phyloP scores from a whole-genome alignment of 441 rosid species.

The Erodium chrysanthum region DNA sequence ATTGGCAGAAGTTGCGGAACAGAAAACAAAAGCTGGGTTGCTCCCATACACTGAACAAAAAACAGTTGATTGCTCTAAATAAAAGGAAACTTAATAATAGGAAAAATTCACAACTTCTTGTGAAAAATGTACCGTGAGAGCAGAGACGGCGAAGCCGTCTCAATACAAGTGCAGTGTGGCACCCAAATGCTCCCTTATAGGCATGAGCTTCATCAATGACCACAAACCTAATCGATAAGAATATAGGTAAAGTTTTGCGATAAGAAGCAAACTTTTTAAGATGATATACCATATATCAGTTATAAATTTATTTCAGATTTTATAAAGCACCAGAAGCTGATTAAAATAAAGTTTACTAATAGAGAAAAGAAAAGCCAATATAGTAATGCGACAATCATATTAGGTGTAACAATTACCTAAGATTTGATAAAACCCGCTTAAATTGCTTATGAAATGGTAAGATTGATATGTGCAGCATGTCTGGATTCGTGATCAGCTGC shows the following conservation, averaged over 20 bases:
- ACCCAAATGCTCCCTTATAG: constrained; percentile 95
- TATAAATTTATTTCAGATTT: background rate
- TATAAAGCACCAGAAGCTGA: background rate
- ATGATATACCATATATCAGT: background rate
- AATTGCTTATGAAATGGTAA: constrained; percentile 75
- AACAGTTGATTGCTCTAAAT: constrained; percentile 13
- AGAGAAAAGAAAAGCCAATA: too few species aligned
- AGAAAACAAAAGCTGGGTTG: constrained; percentile 75
- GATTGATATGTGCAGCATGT: constrained; percentile 85
- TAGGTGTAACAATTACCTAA: constrained; percentile 41
- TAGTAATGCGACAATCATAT: too few species aligned
- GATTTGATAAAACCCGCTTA: constrained; percentile 61
- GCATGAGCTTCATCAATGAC: constrained; percentile 93
- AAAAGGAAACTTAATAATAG: background rate
- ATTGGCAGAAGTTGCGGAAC: constrained; percentile 93
- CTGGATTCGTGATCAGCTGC: constrained; percentile 98
- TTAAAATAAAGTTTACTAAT: too few species aligned
- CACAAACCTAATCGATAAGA: constrained; percentile 18
- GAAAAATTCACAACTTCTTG: constrained; percentile 8
- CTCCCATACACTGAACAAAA: constrained; percentile 62
- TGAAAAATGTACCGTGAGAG: constrained; percentile 52
- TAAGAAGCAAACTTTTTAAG: background rate
- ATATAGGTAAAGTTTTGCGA: background rate
- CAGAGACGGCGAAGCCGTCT: constrained; percentile 87
- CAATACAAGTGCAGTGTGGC: constrained; percentile 85